Evolutionary conservation across 1,284 basidiomycete genomes (phyloP).

Genomic region (Cystobasidiaceae sp.): DNA sequence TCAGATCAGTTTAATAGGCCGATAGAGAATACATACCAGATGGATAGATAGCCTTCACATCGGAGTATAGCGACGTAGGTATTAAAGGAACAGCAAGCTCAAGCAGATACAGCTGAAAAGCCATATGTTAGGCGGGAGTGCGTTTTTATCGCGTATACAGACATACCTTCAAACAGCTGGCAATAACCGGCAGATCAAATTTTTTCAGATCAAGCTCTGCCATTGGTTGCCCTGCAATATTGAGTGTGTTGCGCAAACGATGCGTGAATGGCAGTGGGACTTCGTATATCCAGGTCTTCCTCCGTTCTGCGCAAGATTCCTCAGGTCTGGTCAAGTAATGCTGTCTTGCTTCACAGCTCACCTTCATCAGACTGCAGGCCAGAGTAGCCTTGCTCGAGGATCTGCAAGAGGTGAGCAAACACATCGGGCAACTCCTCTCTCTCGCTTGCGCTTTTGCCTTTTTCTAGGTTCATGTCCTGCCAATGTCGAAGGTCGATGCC

Average conservation of each 20-base stretch:
- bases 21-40: slow-evolving; percentile 25
- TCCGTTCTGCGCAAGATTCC: slow-evolving; percentile 29
- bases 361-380: slow-evolving; percentile 15
- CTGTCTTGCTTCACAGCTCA: background rate
- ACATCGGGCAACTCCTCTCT: slow-evolving; percentile 9
- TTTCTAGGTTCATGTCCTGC: slow-evolving; percentile 16
- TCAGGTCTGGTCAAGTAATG: background rate
- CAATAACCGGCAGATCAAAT: slow-evolving; percentile 38
- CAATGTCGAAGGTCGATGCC: slow-evolving; percentile 29
- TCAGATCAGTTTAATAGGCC: background rate
- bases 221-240: background rate
- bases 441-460: background rate
- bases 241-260: slow-evolving; percentile 17
- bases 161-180: slow-evolving; percentile 35
- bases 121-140: background rate
- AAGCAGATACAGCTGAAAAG: slow-evolving; percentile 39
- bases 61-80: slow-evolving; percentile 34
- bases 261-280: slow-evolving; percentile 28
- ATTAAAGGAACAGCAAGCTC: slow-evolving; percentile 37
- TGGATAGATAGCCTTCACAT: slow-evolving; percentile 35
- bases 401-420: background rate
- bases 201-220: slow-evolving; percentile 3
- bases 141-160: no score
- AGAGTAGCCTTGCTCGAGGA: slow-evolving; percentile 23
- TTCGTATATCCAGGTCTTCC: slow-evolving; percentile 33